Base-by-base conservation (phyloP, 2,329 filamentous ascomycete species). In the Xylaria multiplex region DNA sequence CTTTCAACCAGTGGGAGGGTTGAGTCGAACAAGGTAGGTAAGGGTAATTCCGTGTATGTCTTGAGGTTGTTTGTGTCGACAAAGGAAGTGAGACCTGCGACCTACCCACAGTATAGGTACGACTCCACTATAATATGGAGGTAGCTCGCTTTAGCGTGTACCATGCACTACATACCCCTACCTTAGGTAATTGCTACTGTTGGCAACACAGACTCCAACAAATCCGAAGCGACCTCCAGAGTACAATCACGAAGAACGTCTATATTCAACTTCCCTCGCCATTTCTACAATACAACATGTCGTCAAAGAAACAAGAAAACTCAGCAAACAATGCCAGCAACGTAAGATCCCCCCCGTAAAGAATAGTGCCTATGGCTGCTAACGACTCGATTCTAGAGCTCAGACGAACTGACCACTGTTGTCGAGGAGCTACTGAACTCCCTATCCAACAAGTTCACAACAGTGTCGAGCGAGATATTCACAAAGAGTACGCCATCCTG, bases 361-460 rank as follows among this genome's bases (percentile, higher is more conserved):
- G 30, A 30, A 24, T 45, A 22, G 37, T 56, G 16, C n/a, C 16
- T 11, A 16, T 48, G 37, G 45, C 43, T 35, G 42, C 32, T 59
- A 53, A 62, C 30, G 19, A 42, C 35, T n/a, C 24, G 42, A 52
- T 42, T 32, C 22, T 19, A 65, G 69, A 69, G 80, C 82, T 53
- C 84, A 7, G 83, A 86, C 49, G 91, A 95, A 76, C 86, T 96
- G 63, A 89, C 89, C 2, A 88, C 88, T 3, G 92, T 93, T 1
- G 90, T 97, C 1, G 94, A 97, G 72, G 93, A 97, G 46, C 85
- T 97, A 2, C 83, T 97, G 3, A 93, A 94, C 76, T 90, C 93
- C 52, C 82, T 97, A 0, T 92, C 92, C 58, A 90, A 88, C 78
- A 97, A 97, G 78, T 97, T 97, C 78, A 90, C 91, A 22, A 88